These are phyloP conservation scores for Sporisorium reilianum DNA, from an alignment of 1,284 basidiomycete species.

Conservation along the genomic window DNA sequence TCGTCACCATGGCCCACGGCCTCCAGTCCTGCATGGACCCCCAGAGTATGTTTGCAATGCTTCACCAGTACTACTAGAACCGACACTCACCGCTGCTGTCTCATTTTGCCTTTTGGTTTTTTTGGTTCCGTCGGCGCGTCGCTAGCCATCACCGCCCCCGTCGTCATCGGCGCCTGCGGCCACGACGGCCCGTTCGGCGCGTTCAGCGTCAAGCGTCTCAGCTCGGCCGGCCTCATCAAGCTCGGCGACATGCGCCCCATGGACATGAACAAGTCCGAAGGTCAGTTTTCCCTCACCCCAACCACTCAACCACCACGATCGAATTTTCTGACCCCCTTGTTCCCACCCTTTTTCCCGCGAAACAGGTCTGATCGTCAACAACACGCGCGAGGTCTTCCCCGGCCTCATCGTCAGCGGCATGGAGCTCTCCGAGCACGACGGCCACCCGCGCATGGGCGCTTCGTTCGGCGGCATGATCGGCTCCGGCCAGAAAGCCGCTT, in stretches of 20 bases:
- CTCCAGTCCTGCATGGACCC: slow-evolving; percentile 84
- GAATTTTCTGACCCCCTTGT: not conserved
- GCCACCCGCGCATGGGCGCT: slow-evolving; percentile 75
- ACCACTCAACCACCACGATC: not conserved
- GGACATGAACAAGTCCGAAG: slow-evolving; percentile 64
- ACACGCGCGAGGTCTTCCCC: slow-evolving; percentile 82
- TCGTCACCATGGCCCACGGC: slow-evolving; percentile 80
- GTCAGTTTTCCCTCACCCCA: slow-evolving; percentile 11
- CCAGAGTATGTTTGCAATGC: slow-evolving; percentile 75
- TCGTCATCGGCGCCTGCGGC: slow-evolving; percentile 75
- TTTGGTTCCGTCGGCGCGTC: slow-evolving; percentile 7
- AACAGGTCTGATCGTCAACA: slow-evolving; percentile 69
- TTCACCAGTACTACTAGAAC: not conserved
- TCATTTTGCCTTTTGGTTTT: not conserved
- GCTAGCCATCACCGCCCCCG: slow-evolving; percentile 71
- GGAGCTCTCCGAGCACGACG: slow-evolving; percentile 86
- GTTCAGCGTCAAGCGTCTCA: slow-evolving; percentile 84
- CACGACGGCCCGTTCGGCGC: slow-evolving; percentile 88
- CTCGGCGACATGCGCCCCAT: slow-evolving; percentile 80
- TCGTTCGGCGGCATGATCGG: slow-evolving; percentile 84
- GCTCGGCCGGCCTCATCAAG: slow-evolving; percentile 80
- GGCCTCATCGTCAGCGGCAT: slow-evolving; percentile 81
- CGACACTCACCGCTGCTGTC: not conserved
- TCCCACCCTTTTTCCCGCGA: not conserved
- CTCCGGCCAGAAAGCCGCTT: slow-evolving; percentile 81